phyloP scores from a whole-genome alignment of 1,139 yeast genomes.

The Candida sanyaensis region DNA sequence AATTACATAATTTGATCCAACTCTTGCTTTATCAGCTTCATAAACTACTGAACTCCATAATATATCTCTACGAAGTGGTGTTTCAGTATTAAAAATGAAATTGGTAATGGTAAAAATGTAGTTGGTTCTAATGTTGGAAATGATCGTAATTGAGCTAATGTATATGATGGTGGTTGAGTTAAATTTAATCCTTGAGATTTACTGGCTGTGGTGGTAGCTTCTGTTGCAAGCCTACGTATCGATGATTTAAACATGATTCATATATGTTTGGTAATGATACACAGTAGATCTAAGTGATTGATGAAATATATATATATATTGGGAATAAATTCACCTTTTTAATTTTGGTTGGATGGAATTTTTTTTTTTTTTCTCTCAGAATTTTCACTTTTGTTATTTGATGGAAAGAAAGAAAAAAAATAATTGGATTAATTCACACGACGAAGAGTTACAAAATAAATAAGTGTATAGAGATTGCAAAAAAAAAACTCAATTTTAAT shows the following conservation, averaged over 20 bases:
- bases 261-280: neutral
- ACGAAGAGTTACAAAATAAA: neutral
- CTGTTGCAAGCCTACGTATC: conserved; percentile 37
- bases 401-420: no score
- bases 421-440: neutral
- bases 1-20: conserved; percentile 84
- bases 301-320: no score
- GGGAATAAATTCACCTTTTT: no score
- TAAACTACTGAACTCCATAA: conserved; percentile 93
- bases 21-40: conserved; percentile 89
- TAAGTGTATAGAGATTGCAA: neutral
- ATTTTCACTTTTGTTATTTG: neutral
- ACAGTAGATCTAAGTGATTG: no score
- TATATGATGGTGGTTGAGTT: conserved; percentile 65
- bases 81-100: conserved; percentile 53
- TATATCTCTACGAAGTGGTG: conserved; percentile 84
- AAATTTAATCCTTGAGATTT: conserved; percentile 22
- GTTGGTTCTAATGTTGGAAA: conserved; percentile 92
- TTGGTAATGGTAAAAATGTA: conserved; percentile 72
- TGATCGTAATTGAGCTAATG: conserved; percentile 75
- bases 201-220: conserved; percentile 16
- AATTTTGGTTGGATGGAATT: neutral
- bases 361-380: neutral
- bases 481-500: neutral
- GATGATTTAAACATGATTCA: conserved; percentile 25